Percentiles rank a stretch among this genome's conserved stretches.
Evolutionary conservation across 116 monocot species (phyloP).

Genomic region (Iris pallida): DNA sequence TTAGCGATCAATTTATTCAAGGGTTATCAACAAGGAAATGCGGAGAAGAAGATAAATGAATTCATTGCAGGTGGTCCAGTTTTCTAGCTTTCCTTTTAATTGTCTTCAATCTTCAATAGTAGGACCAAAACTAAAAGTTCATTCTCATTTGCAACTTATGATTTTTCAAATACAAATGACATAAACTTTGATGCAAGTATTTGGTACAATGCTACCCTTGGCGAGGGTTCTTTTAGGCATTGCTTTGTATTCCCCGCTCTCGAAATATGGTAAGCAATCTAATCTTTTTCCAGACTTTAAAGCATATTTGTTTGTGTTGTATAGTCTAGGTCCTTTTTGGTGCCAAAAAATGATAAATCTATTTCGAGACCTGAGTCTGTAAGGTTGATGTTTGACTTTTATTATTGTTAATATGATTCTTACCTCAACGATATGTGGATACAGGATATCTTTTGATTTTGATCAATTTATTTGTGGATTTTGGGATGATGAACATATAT

Average conservation of each 20-base stretch:
- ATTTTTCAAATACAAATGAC: slow-evolving; percentile 39
- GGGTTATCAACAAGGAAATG: slow-evolving; percentile 45
- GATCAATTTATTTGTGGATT: too few species aligned
- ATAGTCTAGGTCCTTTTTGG: too few species aligned
- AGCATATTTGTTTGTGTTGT: too few species aligned
- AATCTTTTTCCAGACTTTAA: too few species aligned
- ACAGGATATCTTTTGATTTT: too few species aligned
- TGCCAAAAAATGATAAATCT: too few species aligned
- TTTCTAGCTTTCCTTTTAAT: not conserved
- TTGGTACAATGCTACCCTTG: slow-evolving; percentile 59
- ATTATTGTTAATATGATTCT: too few species aligned
- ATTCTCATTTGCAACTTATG: slow-evolving; percentile 50
- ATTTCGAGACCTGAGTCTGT: too few species aligned
- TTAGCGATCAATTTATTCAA: slow-evolving; percentile 38
- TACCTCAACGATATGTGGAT: too few species aligned
- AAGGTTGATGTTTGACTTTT: too few species aligned
- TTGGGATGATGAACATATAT: too few species aligned
- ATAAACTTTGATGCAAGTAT: slow-evolving; percentile 35
- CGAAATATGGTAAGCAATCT: slow-evolving; percentile 43
- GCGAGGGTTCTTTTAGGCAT: not conserved
- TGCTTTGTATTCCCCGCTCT: slow-evolving; percentile 37
- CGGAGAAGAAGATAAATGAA: slow-evolving; percentile 33
- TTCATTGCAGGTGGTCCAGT: slow-evolving; percentile 41
- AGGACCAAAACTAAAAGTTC: not conserved
- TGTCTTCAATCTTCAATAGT: not conserved